phyloP scores from a whole-genome alignment of 352 stramenopile genomes.

The Phytophthora cajani region DNA sequence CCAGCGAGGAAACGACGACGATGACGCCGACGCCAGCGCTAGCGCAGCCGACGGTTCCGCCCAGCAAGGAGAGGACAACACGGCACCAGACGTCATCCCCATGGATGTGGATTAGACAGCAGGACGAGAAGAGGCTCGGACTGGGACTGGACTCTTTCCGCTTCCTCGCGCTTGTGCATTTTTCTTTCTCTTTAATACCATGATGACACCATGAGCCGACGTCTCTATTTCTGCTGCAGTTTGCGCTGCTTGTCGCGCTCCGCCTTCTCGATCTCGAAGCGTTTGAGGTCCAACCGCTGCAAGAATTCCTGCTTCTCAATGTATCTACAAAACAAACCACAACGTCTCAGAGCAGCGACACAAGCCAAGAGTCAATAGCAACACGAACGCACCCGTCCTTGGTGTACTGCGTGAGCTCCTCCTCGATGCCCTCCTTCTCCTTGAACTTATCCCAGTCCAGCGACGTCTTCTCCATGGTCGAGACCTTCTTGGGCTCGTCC shows the following conservation, averaged over 20 bases:
- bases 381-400: slow-evolving; percentile 84
- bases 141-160: neutral
- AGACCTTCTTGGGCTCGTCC: slow-evolving; percentile 91
- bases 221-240: slow-evolving; percentile 43
- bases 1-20: slow-evolving; percentile 63
- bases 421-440: slow-evolving; percentile 89
- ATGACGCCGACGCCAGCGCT: slow-evolving; percentile 35
- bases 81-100: slow-evolving; percentile 69
- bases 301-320: slow-evolving; percentile 97
- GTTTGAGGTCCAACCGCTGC: slow-evolving; percentile 85
- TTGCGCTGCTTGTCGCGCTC: slow-evolving; percentile 83
- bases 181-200: slow-evolving; percentile 2
- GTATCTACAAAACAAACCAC: slow-evolving; percentile 54
- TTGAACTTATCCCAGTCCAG: slow-evolving; percentile 97
- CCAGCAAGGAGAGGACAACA: slow-evolving; percentile 49
- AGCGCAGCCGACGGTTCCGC: slow-evolving; percentile 29
- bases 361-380: neutral
- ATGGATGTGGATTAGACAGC: slow-evolving; percentile 77
- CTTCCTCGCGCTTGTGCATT: slow-evolving; percentile 15
- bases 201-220: slow-evolving; percentile 2
- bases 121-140: neutral
- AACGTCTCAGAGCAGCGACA: neutral
- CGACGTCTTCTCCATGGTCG: slow-evolving; percentile 95
- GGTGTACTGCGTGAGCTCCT: slow-evolving; percentile 92
- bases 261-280: slow-evolving; percentile 91